phyloP scores from a whole-genome alignment of 208 protist species.

The Leptomonas pyrrhocoris region DNA sequence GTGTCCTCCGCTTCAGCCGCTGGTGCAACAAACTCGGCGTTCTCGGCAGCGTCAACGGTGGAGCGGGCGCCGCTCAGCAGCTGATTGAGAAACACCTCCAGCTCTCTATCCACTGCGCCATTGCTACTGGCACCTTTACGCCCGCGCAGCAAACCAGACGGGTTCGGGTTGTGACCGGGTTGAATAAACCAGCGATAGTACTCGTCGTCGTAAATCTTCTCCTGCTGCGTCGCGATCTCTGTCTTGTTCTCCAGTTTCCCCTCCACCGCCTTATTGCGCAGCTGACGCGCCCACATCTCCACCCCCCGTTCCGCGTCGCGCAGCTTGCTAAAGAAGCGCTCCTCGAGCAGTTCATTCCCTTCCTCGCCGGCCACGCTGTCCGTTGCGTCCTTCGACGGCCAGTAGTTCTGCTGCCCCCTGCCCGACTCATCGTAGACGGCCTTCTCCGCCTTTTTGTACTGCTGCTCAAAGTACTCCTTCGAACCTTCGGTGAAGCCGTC shows the following conservation, averaged over 20 bases:
- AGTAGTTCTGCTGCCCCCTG: slow-evolving; percentile 76
- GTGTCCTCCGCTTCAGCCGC: neutral
- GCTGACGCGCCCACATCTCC: slow-evolving; percentile 78
- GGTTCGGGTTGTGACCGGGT: slow-evolving; percentile 88
- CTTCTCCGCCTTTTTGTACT: slow-evolving; percentile 84
- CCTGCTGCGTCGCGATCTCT: slow-evolving; percentile 85
- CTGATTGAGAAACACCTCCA: slow-evolving; percentile 64
- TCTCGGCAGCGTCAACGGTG: slow-evolving; percentile 17
- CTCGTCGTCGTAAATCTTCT: slow-evolving; percentile 94
- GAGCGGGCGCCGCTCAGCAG: slow-evolving; percentile 33
- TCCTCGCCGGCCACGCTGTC: slow-evolving; percentile 62
- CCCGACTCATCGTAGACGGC: slow-evolving; percentile 79
- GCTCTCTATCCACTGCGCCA: slow-evolving; percentile 48
- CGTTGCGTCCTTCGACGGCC: slow-evolving; percentile 69
- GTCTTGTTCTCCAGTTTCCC: slow-evolving; percentile 70
- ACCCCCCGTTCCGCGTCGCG: slow-evolving; percentile 59
- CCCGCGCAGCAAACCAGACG: slow-evolving; percentile 69
- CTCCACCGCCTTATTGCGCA: slow-evolving; percentile 68
- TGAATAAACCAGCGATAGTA: slow-evolving; percentile 95
- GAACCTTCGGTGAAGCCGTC: slow-evolving; percentile 91
- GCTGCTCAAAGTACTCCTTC: slow-evolving; percentile 82
- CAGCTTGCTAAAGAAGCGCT: slow-evolving; percentile 73
- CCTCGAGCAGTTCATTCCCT: slow-evolving; percentile 63
- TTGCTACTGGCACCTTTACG: slow-evolving; percentile 30
- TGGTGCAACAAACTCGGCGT: slow-evolving; percentile 10